phyloP scores from a whole-genome alignment of 768 basidiomycete genomes.

The Suillus placidus region DNA sequence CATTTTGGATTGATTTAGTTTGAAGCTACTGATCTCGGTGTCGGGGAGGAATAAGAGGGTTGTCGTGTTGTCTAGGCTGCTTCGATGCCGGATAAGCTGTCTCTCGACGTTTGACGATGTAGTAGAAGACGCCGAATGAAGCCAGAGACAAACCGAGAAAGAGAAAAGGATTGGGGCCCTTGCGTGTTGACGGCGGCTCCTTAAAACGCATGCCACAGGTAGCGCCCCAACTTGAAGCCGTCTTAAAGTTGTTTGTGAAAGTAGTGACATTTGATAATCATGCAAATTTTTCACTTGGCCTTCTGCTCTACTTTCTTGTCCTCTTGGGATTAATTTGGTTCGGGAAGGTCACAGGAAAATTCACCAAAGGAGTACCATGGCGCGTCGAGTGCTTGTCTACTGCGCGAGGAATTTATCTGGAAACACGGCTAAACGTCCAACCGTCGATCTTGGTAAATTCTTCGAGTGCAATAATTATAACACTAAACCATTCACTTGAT shows the following conservation, averaged over 20 bases:
- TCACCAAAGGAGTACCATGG: background rate
- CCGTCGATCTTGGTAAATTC: background rate
- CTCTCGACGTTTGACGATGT: conserved; percentile 59
- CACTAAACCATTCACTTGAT: background rate
- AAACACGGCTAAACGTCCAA: background rate
- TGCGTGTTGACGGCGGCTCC: conserved; percentile 23
- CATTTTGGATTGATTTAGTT: background rate
- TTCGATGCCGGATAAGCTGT: conserved; percentile 59
- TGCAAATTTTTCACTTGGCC: background rate
- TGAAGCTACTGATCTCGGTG: conserved; percentile 35
- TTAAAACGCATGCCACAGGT: conserved; percentile 2
- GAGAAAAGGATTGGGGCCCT: conserved; percentile 63
- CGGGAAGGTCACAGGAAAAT: background rate
- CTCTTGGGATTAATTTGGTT: background rate
- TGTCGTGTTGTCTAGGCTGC: conserved; percentile 62
- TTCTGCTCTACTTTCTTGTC: background rate
- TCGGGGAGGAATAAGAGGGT: conserved; percentile 66
- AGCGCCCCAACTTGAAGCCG: background rate
- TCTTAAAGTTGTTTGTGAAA: conserved; percentile 2
- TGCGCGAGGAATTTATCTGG: background rate
- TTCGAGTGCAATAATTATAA: background rate
- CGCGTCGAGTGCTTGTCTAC: background rate
- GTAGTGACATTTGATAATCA: conserved; percentile 4
- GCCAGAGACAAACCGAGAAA: conserved; percentile 57
- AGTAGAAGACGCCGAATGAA: conserved; percentile 61